Percentiles rank a stretch among this genome's conserved stretches.
Conservation (phyloP, 2,329 filamentous ascomycete species). For the Monosporascus sp. region DNA sequence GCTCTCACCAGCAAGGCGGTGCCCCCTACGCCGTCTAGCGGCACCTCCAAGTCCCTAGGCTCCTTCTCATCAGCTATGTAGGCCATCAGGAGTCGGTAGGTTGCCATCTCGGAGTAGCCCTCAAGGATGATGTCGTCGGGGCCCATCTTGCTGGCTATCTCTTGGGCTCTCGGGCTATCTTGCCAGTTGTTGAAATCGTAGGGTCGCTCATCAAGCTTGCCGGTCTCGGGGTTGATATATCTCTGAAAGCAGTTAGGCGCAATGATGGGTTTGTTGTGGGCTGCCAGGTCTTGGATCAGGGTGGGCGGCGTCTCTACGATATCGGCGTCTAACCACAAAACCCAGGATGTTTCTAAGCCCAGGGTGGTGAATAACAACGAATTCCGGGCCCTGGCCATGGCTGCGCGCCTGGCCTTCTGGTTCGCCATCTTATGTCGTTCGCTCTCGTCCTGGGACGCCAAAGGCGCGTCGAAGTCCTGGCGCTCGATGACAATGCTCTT, state of each 20-base stretch:
- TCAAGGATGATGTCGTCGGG: conserved; percentile 90
- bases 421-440: conserved; percentile 90
- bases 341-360: conserved; percentile 87
- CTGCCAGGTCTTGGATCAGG: conserved; percentile 86
- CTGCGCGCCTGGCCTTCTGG: conserved; percentile 78
- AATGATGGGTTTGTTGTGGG: conserved; percentile 83
- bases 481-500: conserved; percentile 89
- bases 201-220: conserved; percentile 67
- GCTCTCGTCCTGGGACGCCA: conserved; percentile 74
- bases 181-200: conserved; percentile 99
- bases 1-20: conserved; percentile 91
- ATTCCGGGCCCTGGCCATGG: conserved; percentile 92
- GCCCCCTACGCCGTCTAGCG: conserved; percentile 88
- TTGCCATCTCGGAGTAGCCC: conserved; percentile 89
- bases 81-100: conserved; percentile 87
- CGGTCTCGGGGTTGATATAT: conserved; percentile 65
- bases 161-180: conserved; percentile 74
- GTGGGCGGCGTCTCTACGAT: conserved; percentile 80
- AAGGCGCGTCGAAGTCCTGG: conserved; percentile 85
- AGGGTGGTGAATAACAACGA: conserved; percentile 92
- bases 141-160: conserved; percentile 73
- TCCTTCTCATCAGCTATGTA: conserved; percentile 62
- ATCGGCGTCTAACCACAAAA: conserved; percentile 92
- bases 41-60: conserved; percentile 53
- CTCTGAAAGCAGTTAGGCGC: conserved; percentile 95